phyloP scores from a whole-genome alignment of 2,329 filamentous ascomycete genomes.

The Trichophyton verrucosum region DNA sequence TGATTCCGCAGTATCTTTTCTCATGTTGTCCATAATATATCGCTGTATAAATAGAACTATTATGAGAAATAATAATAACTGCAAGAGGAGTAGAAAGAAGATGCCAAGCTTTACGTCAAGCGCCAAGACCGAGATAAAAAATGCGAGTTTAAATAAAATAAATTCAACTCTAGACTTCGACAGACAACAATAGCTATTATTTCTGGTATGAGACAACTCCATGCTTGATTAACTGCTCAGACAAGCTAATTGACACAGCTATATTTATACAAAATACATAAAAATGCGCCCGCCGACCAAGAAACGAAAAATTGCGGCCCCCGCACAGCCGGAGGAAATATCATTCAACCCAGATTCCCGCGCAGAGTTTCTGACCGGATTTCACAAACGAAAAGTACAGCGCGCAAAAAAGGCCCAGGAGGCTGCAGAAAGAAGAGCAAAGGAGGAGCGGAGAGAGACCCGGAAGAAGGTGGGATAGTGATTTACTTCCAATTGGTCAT shows the following conservation, averaged over 20 bases:
- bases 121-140: neutral
- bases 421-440: slow-evolving; percentile 60
- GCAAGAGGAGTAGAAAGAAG: neutral
- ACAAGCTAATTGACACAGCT: neutral
- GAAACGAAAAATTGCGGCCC: slow-evolving; percentile 46
- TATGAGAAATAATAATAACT: neutral
- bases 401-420: slow-evolving; percentile 77
- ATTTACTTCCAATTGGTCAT: neutral
- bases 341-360: slow-evolving; percentile 70
- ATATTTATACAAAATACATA: neutral
- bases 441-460: slow-evolving; percentile 60
- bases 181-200: neutral
- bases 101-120: slow-evolving; percentile 1
- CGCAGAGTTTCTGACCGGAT: slow-evolving; percentile 82
- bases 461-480: slow-evolving; percentile 57
- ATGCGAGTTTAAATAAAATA: slow-evolving; percentile 2
- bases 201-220: neutral
- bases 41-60: neutral
- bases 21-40: no score
- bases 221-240: neutral
- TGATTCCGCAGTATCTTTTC: no score
- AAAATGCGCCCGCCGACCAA: slow-evolving; percentile 46
- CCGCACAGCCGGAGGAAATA: slow-evolving; percentile 55
- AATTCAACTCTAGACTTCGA: neutral
- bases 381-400: slow-evolving; percentile 88